Evolutionary conservation across 2,329 filamentous ascomycete species (phyloP), one percentile per base, ranked within the genome.

Genomic region (Pyricularia pennisetigena): DNA sequence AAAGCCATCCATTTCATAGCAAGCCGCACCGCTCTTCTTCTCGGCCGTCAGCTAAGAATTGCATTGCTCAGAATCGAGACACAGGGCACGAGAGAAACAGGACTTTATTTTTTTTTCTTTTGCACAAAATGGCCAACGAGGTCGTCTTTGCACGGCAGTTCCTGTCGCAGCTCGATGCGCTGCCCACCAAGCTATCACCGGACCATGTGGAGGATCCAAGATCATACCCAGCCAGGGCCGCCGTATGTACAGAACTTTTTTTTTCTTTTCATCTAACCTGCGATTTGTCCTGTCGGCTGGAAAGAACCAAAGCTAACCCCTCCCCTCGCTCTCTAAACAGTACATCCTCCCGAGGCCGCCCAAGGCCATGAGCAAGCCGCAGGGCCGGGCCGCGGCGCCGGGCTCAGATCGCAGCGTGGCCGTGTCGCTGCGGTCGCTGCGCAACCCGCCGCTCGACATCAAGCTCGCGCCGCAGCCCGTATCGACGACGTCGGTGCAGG

Each of bases 201-300:
- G 93, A 98, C 78, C 91, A 97, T 87, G 89, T 96, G 78, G 92
- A 94, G 79, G 92, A 97, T 76, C 88, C 92, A 66, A 89, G 88
- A 74, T 87, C 85, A 72, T 94, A 94, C 76, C 90, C 92, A 28
- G 82, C 90, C 29, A 88, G 91, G 70, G 84, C 88, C 72, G 90
- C 93, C 20, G 94, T 97, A 86, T 32, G 88, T 77, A 66, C 69
- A 62, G 64, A 64, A 68, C 61, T 32, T 71, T 75, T 72, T 30
- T 14, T 24, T 69, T 29, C 64, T 49, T 64, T 9, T 65, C 1
- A n/a, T 7, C 32, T 41, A 68, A n/a, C 26, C 32, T 65, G 30
- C 66, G 61, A 57, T 41, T 26, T 7, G 3, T 30, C 2, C 12
- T 20, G 28, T 24, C 3, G 6, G 14, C 12, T 28, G 3, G 8